Evolutionary conservation across 768 basidiomycete species (phyloP).

Genomic region (Tylopilus sp.): DNA sequence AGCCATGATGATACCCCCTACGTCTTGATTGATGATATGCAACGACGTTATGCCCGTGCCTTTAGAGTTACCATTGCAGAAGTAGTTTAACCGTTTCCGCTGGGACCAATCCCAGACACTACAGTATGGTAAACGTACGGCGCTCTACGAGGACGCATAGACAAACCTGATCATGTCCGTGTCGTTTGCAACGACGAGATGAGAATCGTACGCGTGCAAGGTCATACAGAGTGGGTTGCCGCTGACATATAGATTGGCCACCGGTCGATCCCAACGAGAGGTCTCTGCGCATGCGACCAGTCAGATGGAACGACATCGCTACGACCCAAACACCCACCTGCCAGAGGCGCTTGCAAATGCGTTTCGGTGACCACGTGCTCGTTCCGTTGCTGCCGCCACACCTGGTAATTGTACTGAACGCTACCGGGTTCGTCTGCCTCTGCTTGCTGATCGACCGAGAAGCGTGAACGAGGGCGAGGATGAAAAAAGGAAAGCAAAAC

Average conservation of each 20-base stretch:
- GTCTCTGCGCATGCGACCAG: constrained; percentile 39
- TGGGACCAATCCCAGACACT: constrained; percentile 97
- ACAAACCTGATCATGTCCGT: constrained; percentile 78
- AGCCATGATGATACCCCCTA: constrained; percentile 84
- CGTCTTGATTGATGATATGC: constrained; percentile 93
- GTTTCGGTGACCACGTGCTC: constrained; percentile 75
- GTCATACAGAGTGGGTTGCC: constrained; percentile 71
- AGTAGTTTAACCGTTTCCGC: constrained; percentile 71
- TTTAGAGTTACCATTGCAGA: constrained; percentile 83
- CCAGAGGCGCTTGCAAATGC: constrained; percentile 61
- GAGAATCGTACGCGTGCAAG: constrained; percentile 91
- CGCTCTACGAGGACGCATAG: neutral
- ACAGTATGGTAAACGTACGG: neutral
- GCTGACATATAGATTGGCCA: constrained; percentile 57
- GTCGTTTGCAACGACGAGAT: constrained; percentile 84
- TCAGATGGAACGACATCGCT: neutral
- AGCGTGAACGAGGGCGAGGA: constrained; percentile 9
- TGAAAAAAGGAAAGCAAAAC: constrained; percentile 21
- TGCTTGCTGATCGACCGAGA: constrained; percentile 58
- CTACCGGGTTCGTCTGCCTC: constrained; percentile 97
- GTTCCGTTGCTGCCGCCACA: constrained; percentile 91
- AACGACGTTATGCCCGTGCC: constrained; percentile 85
- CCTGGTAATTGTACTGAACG: constrained; percentile 88
- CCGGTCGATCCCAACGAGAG: constrained; percentile 69
- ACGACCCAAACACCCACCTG: constrained; percentile 51